These are phyloP conservation scores for Geotrichum australiense DNA, from an alignment of 1,139 yeast genomes.

Conservation along the genomic window DNA sequence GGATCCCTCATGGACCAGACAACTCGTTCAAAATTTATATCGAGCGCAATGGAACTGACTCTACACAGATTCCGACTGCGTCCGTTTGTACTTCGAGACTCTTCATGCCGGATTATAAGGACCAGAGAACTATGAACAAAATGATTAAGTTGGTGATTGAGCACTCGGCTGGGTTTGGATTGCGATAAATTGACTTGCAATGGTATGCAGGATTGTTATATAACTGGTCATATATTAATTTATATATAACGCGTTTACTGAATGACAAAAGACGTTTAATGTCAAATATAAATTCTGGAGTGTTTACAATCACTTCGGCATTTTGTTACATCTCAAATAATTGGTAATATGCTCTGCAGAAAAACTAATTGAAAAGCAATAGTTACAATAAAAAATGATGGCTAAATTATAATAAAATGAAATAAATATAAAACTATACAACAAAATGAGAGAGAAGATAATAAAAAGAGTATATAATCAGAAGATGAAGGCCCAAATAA, in stretches of 20 bases:
- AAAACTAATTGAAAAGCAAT: too few species aligned
- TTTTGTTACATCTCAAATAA: too few species aligned
- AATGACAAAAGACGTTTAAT: neutral
- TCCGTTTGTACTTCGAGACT: constrained; percentile 28
- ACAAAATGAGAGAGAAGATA: neutral
- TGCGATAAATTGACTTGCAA: constrained; percentile 20
- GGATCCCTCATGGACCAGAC: constrained; percentile 26
- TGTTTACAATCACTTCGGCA: neutral
- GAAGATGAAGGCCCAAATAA: too few species aligned
- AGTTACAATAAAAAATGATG: too few species aligned
- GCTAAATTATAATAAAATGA: too few species aligned
- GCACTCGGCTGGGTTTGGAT: constrained; percentile 29
- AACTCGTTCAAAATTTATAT: constrained; percentile 21
- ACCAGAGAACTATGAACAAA: constrained; percentile 19
- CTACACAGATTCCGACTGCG: constrained; percentile 26
- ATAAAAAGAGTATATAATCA: too few species aligned
- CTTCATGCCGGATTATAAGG: constrained; percentile 26
- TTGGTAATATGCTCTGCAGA: too few species aligned
- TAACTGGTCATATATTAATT: too few species aligned
- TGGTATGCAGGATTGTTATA: too few species aligned
- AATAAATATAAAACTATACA: neutral
- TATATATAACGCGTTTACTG: neutral
- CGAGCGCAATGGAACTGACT: constrained; percentile 23
- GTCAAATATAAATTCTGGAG: neutral
- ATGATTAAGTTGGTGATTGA: constrained; percentile 25